phyloP scores from a whole-genome alignment of 257 asterid genomes.

The Nicotiana undulata region DNA sequence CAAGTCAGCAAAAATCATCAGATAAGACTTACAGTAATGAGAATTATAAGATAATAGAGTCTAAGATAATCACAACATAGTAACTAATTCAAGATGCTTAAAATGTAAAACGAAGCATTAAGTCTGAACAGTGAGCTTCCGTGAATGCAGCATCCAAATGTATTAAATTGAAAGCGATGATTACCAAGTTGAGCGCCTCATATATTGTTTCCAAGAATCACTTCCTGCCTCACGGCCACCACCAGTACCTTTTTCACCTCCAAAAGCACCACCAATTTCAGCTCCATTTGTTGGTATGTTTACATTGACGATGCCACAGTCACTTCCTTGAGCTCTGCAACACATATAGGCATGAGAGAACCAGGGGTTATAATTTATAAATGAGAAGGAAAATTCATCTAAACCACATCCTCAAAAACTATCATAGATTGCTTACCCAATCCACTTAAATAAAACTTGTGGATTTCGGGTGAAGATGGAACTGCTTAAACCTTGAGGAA shows the following conservation, averaged over 20 bases:
- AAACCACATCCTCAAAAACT: not conserved
- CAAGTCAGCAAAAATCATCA: not conserved
- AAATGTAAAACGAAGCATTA: not conserved
- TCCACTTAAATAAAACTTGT: conserved; percentile 83
- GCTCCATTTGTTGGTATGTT: conserved; percentile 98
- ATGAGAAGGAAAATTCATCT: not conserved
- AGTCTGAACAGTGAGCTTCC: not conserved
- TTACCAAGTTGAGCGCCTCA: conserved; percentile 99
- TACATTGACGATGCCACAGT: conserved; percentile 95
- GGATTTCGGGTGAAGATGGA: conserved; percentile 90
- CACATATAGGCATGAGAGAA: not conserved
- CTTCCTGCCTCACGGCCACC: conserved; percentile 99
- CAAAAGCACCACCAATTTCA: conserved; percentile 99
- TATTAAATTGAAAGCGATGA: not conserved
- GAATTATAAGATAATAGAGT: not conserved
- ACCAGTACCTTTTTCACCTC: conserved; percentile 97
- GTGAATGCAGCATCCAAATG: not conserved
- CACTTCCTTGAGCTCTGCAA: conserved; percentile 87
- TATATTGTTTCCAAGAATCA: conserved; percentile 97
- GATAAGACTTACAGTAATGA: not conserved
- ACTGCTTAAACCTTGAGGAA: conserved; percentile 98
- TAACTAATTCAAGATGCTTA: not conserved
- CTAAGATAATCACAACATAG: not conserved
- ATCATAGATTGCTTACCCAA: conserved; percentile 56
- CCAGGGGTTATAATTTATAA: not conserved